A percentile compares a stretch with the other conserved stretches of the same genome.
Evolutionary conservation across 441 rosid species (phyloP).

Genomic region (Euphorbia corollata): DNA sequence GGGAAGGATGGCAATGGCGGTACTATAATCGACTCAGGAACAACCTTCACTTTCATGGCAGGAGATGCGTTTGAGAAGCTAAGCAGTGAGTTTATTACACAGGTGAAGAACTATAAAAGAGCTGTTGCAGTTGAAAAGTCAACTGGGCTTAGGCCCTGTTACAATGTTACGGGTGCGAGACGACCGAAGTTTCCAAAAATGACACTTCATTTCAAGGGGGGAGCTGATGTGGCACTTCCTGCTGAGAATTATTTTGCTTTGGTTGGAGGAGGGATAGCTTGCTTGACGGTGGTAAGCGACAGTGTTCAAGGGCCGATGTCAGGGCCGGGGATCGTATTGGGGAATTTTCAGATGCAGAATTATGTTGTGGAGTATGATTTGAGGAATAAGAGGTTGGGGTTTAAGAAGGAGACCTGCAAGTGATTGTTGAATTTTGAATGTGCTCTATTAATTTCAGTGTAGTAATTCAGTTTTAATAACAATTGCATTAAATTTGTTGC

Average conservation of each 20-base stretch:
- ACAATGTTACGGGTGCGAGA: slow-evolving; percentile 13
- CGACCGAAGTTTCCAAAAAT: slow-evolving; percentile 27
- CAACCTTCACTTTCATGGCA: slow-evolving; percentile 44
- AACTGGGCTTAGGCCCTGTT: slow-evolving; percentile 43
- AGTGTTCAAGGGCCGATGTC: slow-evolving; percentile 16
- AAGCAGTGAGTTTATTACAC: slow-evolving; percentile 29
- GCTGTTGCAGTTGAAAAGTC: slow-evolving; percentile 27
- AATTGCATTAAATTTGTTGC: neutral
- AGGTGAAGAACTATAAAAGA: slow-evolving; percentile 26
- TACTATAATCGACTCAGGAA: slow-evolving; percentile 46
- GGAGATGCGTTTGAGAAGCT: slow-evolving; percentile 28
- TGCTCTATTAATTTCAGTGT: no score
- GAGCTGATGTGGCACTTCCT: slow-evolving; percentile 37
- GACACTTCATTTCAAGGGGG: slow-evolving; percentile 41
- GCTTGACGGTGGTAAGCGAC: slow-evolving; percentile 40
- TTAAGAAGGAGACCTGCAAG: slow-evolving; percentile 27
- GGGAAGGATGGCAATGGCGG: slow-evolving; percentile 45
- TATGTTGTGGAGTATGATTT: slow-evolving; percentile 50
- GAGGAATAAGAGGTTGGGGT: slow-evolving; percentile 45
- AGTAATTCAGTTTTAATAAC: neutral
- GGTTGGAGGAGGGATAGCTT: slow-evolving; percentile 29
- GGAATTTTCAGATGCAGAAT: slow-evolving; percentile 52
- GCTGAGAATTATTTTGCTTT: slow-evolving; percentile 34
- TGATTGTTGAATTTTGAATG: slow-evolving; percentile 1
- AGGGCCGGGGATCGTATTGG: slow-evolving; percentile 43